Evolutionary conservation across 169 alveolate genomes (phyloP), one percentile per base, ranked within the genome.

Genomic region (Plasmodium gaboni): DNA sequence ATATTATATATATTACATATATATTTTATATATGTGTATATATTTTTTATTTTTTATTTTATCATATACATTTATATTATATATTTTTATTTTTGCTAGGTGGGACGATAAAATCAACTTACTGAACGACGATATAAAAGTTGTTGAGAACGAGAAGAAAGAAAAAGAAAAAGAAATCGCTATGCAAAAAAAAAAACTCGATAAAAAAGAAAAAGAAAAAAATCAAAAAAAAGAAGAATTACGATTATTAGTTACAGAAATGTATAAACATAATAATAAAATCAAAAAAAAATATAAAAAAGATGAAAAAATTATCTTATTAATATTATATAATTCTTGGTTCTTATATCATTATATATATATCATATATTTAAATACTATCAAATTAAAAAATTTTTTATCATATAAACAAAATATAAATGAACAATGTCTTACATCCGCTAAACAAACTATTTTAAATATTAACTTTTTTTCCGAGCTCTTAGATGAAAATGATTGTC

Each of bases 161-260:
- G 78, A 78, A 26, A 78, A 78, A 50, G 80, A 78, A 53, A 64
- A 64, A 50, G 89, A 78, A 64, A 78, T 78, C 5, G 69, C 64
- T 2, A 12, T 38, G 26, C 74, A 78, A 8, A 65, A 67, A 19
- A 64, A 65, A 42, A 78, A 67, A 44, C 9, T 78, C 1, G 89
- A 78, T 5, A 78, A 78, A n/a, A 78, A 78, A 48, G 89, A 78
- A 59, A 65, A 67, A 22, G 89, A 78, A 44, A 78, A 78, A 19
- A 51, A 67, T 15, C 50, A 65, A 10, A 78, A 78, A 38, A 78
- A 78, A 63, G 89, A 78, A 28, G 89, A 78, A 22, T 32, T 78
- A 0, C 44, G 89, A 32, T 15, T 60, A 1, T 8, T 78, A 12
- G 89, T 78, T 2, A 65, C 89, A 8, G 64, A 78, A 7, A 78